Evolutionary conservation across 768 basidiomycete genomes (phyloP).

Genomic region (Termitomyces sp.): DNA sequence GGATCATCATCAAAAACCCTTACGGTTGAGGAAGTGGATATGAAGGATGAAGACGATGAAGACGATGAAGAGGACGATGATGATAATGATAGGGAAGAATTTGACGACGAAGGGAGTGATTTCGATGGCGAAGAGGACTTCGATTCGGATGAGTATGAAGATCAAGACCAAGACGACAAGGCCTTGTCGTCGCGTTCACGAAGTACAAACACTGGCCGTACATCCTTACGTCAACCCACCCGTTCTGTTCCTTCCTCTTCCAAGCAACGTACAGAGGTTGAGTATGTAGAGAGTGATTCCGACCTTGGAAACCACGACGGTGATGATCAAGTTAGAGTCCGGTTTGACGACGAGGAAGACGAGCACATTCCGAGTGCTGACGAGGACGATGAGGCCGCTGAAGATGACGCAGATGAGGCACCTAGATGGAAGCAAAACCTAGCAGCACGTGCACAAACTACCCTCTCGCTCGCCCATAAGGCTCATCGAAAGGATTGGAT

Average conservation of each 20-base stretch:
- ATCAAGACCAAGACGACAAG: not conserved
- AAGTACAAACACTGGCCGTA: constrained; percentile 46
- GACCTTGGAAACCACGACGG: constrained; percentile 45
- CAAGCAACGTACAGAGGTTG: constrained; percentile 38
- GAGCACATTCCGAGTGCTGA: constrained; percentile 45
- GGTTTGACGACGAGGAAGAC: constrained; percentile 40
- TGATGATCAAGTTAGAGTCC: constrained; percentile 21
- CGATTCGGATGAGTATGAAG: constrained; percentile 13
- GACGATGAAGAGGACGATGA: constrained; percentile 20
- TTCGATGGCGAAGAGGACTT: constrained; percentile 9
- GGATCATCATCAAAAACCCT: constrained; percentile 76
- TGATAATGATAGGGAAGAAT: constrained; percentile 20
- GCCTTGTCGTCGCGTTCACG: constrained; percentile 8
- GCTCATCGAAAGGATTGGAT: constrained; percentile 67
- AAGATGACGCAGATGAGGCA: constrained; percentile 32
- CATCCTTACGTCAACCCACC: constrained; percentile 37
- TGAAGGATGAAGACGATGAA: constrained; percentile 26
- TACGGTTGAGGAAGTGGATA: constrained; percentile 32
- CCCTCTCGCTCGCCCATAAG: constrained; percentile 28
- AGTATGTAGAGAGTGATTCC: constrained; percentile 78
- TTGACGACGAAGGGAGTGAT: constrained; percentile 8
- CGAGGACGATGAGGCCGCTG: constrained; percentile 33
- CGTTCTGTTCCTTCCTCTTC: constrained; percentile 34
- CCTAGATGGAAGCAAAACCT: constrained; percentile 79
- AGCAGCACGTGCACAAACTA: constrained; percentile 32